Evolutionary conservation across 139 green algal species (phyloP), one percentile per base, ranked within the genome.

Genomic region (Marvania coccoides): DNA sequence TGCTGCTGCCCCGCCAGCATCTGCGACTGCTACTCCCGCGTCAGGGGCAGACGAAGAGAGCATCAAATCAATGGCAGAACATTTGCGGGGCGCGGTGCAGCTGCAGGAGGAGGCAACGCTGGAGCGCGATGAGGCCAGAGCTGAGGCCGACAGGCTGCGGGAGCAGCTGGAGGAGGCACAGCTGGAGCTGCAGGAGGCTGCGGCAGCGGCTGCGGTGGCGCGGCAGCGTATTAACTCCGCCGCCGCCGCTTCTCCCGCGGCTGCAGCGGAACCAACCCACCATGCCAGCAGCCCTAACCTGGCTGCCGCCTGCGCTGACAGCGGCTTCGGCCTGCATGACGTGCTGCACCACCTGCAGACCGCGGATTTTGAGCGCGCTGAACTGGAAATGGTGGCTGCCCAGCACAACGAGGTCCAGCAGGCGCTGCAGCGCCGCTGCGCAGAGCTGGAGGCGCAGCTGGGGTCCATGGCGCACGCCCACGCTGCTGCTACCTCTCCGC

Each of bases 381-480:
- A 42, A 74, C 30, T 8, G 64, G n/a, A 58, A 74, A 51, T 51
- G 19, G n/a, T 53, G 42, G 55, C 31, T 74, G 12, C 48, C 65
- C 42, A 51, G 19, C 19, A 51, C 19, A 19, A 19, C 19, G 42
- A 51, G 19, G 42, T 51, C 19, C 4, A 51, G 26, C 36, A 71
- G 58, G 34, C 30, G 54, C 5, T 29, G 6, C 53, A n/a, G 28
- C 58, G 53, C 39, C 26, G 53, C 31, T 24, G 13, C 1, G 2
- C 5, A n/a, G 39, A 40, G 2, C 31, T 39, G 38, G 9, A 23
- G 19, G 10, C 55, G 28, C 38, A 42, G 19, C 33, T n/a, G 10
- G 38, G 58, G 42, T 38, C 29, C 36, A 33, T 51, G 46, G 24
- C 33, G 38, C 37, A 63, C 38, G 13, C n/a, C n/a, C n/a, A n/a